Conservation (phyloP, 1,284 basidiomycete species). For the Cryptococcus sp. region DNA sequence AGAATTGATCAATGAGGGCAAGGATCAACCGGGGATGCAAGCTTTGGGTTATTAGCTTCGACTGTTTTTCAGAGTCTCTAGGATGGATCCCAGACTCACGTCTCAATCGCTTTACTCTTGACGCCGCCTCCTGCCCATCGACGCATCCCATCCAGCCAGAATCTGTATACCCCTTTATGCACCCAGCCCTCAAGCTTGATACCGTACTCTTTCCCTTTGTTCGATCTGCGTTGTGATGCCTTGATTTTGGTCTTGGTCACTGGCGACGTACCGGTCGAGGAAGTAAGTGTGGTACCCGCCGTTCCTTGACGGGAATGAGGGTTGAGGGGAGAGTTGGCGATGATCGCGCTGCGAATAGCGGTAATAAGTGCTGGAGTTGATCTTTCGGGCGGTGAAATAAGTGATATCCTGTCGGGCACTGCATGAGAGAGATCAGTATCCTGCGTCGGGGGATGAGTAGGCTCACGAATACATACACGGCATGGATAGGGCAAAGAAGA, state of each 20-base stretch:
- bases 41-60: conserved; percentile 19
- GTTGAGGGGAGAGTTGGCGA: conserved; percentile 14
- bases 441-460: neutral
- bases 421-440: neutral
- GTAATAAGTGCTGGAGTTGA: conserved; percentile 34
- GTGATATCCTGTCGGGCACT: conserved; percentile 47
- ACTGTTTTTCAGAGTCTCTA: neutral
- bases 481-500: conserved; percentile 46
- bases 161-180: conserved; percentile 46
- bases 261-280: neutral
- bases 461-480: conserved; percentile 30
- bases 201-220: conserved; percentile 16
- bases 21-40: conserved; percentile 40
- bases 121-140: conserved; percentile 35
- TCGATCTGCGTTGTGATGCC: conserved; percentile 1
- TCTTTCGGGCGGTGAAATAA: conserved; percentile 41
- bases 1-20: conserved; percentile 34
- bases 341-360: conserved; percentile 39
- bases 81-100: conserved; percentile 26
- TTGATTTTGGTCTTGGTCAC: neutral
- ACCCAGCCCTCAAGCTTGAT: conserved; percentile 50
- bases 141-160: conserved; percentile 46
- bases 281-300: neutral
- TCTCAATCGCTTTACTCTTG: conserved; percentile 29
- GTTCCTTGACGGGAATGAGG: conserved; percentile 2